phyloP scores from a whole-genome alignment of 192 early-diverging fungal genomes.

The Spizellomyces sp. region DNA sequence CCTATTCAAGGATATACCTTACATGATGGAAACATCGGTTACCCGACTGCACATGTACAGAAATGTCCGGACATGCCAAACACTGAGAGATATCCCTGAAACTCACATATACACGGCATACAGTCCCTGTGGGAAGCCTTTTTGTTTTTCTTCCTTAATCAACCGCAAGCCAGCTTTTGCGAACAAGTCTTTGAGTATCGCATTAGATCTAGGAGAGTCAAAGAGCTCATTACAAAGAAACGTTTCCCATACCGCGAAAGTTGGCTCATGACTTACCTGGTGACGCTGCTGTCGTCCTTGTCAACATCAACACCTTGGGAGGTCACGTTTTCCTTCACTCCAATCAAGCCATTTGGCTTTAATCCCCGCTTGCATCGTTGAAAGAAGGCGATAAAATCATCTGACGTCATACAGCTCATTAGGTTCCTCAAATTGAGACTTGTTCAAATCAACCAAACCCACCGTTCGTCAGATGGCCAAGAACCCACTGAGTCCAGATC shows the following conservation, averaged over 20 bases:
- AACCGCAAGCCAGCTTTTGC: conserved; percentile 38
- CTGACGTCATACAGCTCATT: conserved; percentile 37
- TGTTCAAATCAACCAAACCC: conserved; percentile 2
- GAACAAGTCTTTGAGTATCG: conserved; percentile 36
- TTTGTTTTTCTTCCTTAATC: conserved; percentile 41
- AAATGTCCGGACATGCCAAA: too few species aligned
- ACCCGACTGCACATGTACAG: too few species aligned
- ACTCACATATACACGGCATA: conserved; percentile 44
- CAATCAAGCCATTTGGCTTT: conserved; percentile 70
- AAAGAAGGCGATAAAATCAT: conserved; percentile 85
- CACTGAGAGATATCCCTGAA: too few species aligned
- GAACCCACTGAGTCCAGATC: conserved; percentile 99
- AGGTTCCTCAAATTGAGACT: background rate
- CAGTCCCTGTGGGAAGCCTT: conserved; percentile 38
- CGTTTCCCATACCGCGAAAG: background rate
- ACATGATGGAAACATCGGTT: too few species aligned
- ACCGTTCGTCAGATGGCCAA: conserved; percentile 92
- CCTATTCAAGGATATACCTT: too few species aligned
- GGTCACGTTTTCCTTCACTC: conserved; percentile 91
- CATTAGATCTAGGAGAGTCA: conserved; percentile 19
- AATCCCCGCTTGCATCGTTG: conserved; percentile 72
- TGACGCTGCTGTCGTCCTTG: conserved; percentile 62
- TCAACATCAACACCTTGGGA: conserved; percentile 70
- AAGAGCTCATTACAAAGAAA: background rate
- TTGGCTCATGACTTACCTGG: conserved; percentile 22